A percentile compares a stretch with the other conserved stretches of the same genome.
Evolutionary conservation across 768 basidiomycete genomes (phyloP).

Genomic region (Kwoniella bestiolae): DNA sequence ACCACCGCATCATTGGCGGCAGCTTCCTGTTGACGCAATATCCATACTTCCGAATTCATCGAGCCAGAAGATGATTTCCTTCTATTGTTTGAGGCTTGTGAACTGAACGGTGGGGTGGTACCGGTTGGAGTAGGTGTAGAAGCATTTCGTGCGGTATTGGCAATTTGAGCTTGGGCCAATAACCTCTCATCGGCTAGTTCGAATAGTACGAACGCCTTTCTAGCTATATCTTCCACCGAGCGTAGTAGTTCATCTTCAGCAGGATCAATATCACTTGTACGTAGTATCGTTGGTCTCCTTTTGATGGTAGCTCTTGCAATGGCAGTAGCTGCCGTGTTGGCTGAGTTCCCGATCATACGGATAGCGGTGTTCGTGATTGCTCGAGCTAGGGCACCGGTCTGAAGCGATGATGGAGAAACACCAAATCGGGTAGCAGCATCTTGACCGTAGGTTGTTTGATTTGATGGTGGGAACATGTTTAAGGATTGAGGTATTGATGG

Average conservation of each 20-base stretch:
- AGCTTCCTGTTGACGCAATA: constrained; percentile 41
- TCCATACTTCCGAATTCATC: constrained; percentile 43
- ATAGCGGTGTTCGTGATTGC: constrained; percentile 58
- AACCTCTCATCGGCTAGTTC: constrained; percentile 90
- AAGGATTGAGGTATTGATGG: constrained; percentile 29
- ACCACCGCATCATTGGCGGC: constrained; percentile 54
- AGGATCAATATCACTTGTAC: constrained; percentile 44
- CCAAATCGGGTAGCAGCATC: constrained; percentile 45
- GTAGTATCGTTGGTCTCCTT: constrained; percentile 36
- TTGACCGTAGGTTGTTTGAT: constrained; percentile 31
- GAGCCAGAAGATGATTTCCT: constrained; percentile 52
- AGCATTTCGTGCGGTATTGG: constrained; percentile 12
- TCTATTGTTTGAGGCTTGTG: constrained; percentile 22
- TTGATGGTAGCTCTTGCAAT: constrained; percentile 40
- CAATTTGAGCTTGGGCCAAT: constrained; percentile 46
- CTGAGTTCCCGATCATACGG: constrained; percentile 56
- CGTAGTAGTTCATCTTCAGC: constrained; percentile 79
- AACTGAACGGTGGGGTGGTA: constrained; percentile 29
- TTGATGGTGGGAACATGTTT: constrained; percentile 45
- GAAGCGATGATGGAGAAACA: constrained; percentile 51
- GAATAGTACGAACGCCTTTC: constrained; percentile 92
- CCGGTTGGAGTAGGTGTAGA: constrained; percentile 18
- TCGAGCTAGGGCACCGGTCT: constrained; percentile 56
- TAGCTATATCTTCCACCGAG: constrained; percentile 82
- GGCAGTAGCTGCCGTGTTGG: constrained; percentile 45